Percentiles rank a stretch among this genome's conserved stretches.
Conservation (phyloP, 805 yeast species). For the Yarrowia osloensis region DNA sequence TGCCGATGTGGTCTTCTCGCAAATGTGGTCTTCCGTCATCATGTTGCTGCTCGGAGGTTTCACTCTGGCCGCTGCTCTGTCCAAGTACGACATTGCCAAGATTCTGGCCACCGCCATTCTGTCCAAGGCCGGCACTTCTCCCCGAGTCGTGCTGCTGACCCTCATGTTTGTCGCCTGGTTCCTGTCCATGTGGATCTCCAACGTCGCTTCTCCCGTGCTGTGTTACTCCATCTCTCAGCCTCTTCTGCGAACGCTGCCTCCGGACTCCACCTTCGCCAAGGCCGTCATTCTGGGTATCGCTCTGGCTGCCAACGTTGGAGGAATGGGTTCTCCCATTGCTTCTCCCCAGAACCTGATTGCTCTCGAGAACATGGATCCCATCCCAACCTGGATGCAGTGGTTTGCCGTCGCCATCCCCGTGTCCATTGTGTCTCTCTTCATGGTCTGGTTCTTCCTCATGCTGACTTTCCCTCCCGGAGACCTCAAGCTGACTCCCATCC, state of each 20-base stretch:
- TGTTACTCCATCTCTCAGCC: constrained; percentile 93
- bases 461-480: constrained; percentile 61
- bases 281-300: constrained; percentile 91
- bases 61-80: constrained; percentile 89
- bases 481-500: constrained; percentile 56
- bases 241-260: constrained; percentile 76
- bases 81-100: constrained; percentile 88
- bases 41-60: constrained; percentile 91
- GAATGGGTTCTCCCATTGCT: constrained; percentile 96
- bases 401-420: constrained; percentile 86
- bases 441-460: constrained; percentile 73
- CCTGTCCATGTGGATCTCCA: constrained; percentile 92
- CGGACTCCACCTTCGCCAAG: constrained; percentile 73
- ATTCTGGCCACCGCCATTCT: constrained; percentile 79
- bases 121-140: constrained; percentile 82
- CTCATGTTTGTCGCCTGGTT: constrained; percentile 86
- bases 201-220: constrained; percentile 95
- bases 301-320: constrained; percentile 88
- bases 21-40: constrained; percentile 96
- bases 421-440: constrained; percentile 58
- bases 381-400: constrained; percentile 91
- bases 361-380: constrained; percentile 81
- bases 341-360: constrained; percentile 96
- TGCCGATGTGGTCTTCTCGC: constrained; percentile 71
- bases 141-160: constrained; percentile 70